Evolutionary conservation across 306 rosid species (phyloP).

Genomic region (Echinosophora koreensis): DNA sequence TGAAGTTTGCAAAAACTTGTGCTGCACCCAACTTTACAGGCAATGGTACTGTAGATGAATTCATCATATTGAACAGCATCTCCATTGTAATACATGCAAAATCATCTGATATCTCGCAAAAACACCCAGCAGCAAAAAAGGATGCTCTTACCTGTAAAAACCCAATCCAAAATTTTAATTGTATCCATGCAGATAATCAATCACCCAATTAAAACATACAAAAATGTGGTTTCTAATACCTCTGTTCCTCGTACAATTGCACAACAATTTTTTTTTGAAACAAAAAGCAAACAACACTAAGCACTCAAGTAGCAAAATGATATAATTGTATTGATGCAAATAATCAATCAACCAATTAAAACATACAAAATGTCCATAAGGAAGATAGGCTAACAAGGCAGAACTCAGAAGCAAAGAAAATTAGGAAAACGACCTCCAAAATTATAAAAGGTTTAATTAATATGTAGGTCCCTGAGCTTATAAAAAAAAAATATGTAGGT

Average conservation of each 20-base stretch:
- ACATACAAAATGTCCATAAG: background rate
- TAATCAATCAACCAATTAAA: slow-evolving; percentile 34
- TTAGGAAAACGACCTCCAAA: slow-evolving; percentile 31
- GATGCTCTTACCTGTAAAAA: slow-evolving; percentile 73
- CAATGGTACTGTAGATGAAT: slow-evolving; percentile 52
- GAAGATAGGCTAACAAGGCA: slow-evolving; percentile 25
- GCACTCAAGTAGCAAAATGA: too few relatives aligned
- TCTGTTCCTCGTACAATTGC: too few relatives aligned
- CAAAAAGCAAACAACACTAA: too few relatives aligned
- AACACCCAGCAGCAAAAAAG: slow-evolving; percentile 86
- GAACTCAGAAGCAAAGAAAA: slow-evolving; percentile 19
- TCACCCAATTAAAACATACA: slow-evolving; percentile 12
- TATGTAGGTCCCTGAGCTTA: too few relatives aligned
- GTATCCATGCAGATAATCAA: slow-evolving; percentile 31
- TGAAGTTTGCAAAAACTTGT: slow-evolving; percentile 65
- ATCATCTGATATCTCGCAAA: slow-evolving; percentile 81
- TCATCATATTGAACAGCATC: slow-evolving; percentile 72
- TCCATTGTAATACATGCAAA: slow-evolving; percentile 68
- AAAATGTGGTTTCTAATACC: too few relatives aligned
- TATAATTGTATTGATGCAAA: slow-evolving; percentile 31
- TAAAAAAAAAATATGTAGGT: too few relatives aligned
- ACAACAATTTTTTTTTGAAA: too few relatives aligned
- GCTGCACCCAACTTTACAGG: slow-evolving; percentile 70
- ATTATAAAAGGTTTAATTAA: too few relatives aligned
- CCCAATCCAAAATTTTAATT: slow-evolving; percentile 35